Base-by-base conservation (phyloP, 1,139 yeast species). In the Pichia cactophila region DNA sequence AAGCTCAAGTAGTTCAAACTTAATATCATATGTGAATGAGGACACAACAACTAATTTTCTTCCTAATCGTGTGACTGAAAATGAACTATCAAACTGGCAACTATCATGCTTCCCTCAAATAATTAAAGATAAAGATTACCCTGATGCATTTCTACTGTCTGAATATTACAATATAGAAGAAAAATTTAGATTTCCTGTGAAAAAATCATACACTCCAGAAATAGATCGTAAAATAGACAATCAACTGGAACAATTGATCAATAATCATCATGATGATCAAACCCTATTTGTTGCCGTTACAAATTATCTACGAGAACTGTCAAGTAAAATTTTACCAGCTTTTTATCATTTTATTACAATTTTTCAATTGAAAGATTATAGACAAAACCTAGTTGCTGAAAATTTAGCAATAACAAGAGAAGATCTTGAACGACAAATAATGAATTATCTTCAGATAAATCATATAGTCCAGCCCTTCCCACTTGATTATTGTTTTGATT, bases 261-360 rank as follows among this genome's bases (percentile, higher is more conserved):
- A 41, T 12, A 57, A 58, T 11, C 60, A 58, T 41, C 65, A 62
- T 46, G 63, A 59, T 47, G 67, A 63, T 49, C 50, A 50, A 16
- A 57, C 65, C 5, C 54, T 64, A 17, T 62, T 51, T 38, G 53
- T 56, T 20, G 36, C 53, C 8, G 36, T 62, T 26, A 54, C 61
- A 1, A 54, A 53, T 38, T 60, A 61, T 42, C 26, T 60, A 9
- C 50, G 58, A 28, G 54, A 58, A 29, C 48, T 62, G 41, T 51
- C 55, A 23, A 41, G 52, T 12, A 50, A 47, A 17, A 47, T 62
- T 5, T 53, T 59, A 23, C 58, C 61, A 3, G 53, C 64, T 8
- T 61, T 63, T 49, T 53, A 57, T 40, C 54, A 55, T 41, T 53
- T 54, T 20, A 38, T 48, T 5, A 54, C 54, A 11, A 41, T 50